Conservation (phyloP, 2,329 filamentous ascomycete genomes). For the Aspergillus luchuensis region DNA sequence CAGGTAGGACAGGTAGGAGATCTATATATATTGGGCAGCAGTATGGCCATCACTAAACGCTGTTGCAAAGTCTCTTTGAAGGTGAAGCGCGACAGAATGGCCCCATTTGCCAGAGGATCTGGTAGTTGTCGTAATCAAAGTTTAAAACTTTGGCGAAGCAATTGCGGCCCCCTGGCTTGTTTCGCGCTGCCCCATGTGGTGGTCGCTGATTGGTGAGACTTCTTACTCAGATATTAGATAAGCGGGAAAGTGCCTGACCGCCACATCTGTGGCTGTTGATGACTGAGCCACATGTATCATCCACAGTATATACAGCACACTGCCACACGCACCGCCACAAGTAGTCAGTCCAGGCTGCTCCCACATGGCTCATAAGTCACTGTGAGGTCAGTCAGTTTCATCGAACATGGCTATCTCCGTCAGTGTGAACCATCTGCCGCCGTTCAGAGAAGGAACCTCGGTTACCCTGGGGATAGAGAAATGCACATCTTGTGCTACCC, state of each 20-base stretch:
- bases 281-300: background rate
- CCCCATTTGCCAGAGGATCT: background rate
- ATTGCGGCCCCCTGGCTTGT: conserved; percentile 7
- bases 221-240: background rate
- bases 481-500: background rate
- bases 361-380: background rate
- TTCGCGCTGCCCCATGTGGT: conserved; percentile 4
- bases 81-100: background rate
- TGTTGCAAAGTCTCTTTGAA: background rate
- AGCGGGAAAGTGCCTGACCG: background rate
- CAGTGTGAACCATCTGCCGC: background rate
- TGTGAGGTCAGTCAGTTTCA: background rate
- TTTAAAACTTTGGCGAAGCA: background rate
- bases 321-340: background rate
- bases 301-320: background rate
- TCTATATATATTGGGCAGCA: background rate
- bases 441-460: background rate
- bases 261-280: background rate
- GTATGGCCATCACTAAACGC: background rate
- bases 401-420: background rate
- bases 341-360: background rate
- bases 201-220: background rate
- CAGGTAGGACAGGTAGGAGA: background rate
- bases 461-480: background rate
- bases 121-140: background rate